Evolutionary conservation across 768 basidiomycete species (phyloP).

Genomic region (Suillus ampliporus): DNA sequence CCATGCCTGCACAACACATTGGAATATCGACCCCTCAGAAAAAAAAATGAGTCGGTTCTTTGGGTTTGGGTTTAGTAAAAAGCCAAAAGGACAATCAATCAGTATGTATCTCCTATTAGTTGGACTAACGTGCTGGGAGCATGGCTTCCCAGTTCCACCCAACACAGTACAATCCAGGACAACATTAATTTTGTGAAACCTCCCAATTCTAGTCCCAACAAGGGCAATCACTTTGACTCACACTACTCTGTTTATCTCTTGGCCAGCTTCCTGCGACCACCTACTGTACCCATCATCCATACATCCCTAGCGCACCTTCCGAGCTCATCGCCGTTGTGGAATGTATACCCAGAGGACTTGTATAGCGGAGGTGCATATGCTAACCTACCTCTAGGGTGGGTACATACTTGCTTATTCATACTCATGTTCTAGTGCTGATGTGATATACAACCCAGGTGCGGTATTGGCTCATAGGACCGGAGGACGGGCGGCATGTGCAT

Average conservation of each 20-base stretch:
- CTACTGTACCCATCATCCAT: constrained; percentile 53
- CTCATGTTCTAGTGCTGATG: neutral
- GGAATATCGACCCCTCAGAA: no score
- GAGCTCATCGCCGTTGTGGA: constrained; percentile 58
- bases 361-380: constrained; percentile 67
- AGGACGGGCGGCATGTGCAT: constrained; percentile 66
- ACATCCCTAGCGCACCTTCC: constrained; percentile 68
- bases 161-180: no score
- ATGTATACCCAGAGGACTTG: constrained; percentile 75
- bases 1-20: no score
- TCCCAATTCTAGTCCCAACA: no score
- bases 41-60: no score
- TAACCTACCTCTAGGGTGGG: constrained; percentile 66
- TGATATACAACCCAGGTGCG: constrained; percentile 51
- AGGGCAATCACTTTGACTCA: no score
- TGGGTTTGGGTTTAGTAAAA: no score
- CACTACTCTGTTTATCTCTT: constrained; percentile 67
- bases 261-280: constrained; percentile 68
- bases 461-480: constrained; percentile 81
- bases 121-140: no score
- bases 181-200: no score
- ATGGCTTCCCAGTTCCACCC: no score
- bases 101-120: no score
- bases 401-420: constrained; percentile 39
- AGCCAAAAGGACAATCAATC: no score